phyloP scores from a whole-genome alignment of 495 filamentous ascomycete species.

The Trichoderma erinaceum region DNA sequence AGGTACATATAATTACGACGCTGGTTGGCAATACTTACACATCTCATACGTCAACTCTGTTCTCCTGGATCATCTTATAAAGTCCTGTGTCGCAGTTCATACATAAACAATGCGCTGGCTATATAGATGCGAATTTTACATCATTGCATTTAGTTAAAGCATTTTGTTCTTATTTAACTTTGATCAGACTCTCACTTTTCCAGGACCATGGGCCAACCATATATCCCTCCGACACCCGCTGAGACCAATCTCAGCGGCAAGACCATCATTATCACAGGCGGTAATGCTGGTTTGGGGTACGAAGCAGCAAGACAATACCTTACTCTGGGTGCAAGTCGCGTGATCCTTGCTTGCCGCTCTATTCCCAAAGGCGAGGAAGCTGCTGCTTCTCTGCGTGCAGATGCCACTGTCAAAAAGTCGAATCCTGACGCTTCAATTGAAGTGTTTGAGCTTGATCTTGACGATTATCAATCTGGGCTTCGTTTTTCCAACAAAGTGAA shows the following conservation, averaged over 20 bases:
- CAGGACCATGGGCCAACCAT: neutral
- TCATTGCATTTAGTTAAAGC: too few relatives aligned
- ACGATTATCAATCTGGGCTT: constrained; percentile 25
- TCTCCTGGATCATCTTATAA: too few relatives aligned
- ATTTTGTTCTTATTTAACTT: too few relatives aligned
- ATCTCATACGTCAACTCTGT: too few relatives aligned
- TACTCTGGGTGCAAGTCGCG: constrained; percentile 34
- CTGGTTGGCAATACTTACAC: too few relatives aligned
- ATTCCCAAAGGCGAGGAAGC: constrained; percentile 36
- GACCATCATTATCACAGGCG: constrained; percentile 15
- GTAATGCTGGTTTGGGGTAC: constrained; percentile 47
- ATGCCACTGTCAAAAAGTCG: constrained; percentile 35
- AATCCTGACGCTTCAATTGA: constrained; percentile 37
- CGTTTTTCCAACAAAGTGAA: constrained; percentile 24
- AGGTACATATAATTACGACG: too few relatives aligned
- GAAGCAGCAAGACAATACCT: constrained; percentile 44
- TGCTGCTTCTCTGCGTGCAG: constrained; percentile 21
- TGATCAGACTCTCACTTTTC: neutral
- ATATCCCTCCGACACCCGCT: neutral
- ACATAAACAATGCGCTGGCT: neutral
- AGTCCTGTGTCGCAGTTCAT: neutral
- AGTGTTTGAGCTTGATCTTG: constrained; percentile 49
- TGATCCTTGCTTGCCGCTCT: constrained; percentile 44
- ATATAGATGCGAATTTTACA: neutral
- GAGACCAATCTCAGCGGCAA: neutral